These are phyloP conservation scores for Dendrobium officinale DNA, from an alignment of 106 monocot genomes.

Conservation along the genomic window DNA sequence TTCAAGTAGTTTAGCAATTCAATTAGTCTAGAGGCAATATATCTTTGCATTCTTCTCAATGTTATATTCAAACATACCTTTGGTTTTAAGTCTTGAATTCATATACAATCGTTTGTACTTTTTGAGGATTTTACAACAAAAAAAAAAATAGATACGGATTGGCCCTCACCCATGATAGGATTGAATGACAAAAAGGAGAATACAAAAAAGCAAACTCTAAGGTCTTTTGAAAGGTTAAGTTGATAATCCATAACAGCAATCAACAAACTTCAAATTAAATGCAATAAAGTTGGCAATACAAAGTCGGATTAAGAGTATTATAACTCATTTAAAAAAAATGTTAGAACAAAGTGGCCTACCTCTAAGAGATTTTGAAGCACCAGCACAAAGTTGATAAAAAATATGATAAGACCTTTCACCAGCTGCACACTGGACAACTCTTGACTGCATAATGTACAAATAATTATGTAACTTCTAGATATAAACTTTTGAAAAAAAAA, in stretches of 20 bases:
- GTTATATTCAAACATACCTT: too few relatives aligned
- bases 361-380: constrained; percentile 75
- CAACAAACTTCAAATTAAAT: background rate
- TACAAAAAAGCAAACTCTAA: background rate
- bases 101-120: too few relatives aligned
- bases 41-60: too few relatives aligned
- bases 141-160: too few relatives aligned
- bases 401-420: constrained; percentile 97
- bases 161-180: background rate
- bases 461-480: constrained; percentile 1
- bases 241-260: background rate
- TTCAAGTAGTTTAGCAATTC: too few relatives aligned
- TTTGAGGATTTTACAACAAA: too few relatives aligned
- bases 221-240: background rate
- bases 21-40: too few relatives aligned
- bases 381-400: constrained; percentile 95
- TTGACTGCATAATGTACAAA: constrained; percentile 58
- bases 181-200: background rate
- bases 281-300: background rate
- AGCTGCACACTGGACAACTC: constrained; percentile 88
- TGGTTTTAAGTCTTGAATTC: too few relatives aligned
- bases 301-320: background rate
- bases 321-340: constrained; percentile 1
- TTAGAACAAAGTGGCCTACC: constrained; percentile 27
- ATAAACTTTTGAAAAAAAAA: constrained; percentile 1